Percentiles rank a stretch among this genome's conserved stretches.
Evolutionary conservation across 192 early-diverging fungal genomes (phyloP).

Genomic region (Backusella australiensis): DNA sequence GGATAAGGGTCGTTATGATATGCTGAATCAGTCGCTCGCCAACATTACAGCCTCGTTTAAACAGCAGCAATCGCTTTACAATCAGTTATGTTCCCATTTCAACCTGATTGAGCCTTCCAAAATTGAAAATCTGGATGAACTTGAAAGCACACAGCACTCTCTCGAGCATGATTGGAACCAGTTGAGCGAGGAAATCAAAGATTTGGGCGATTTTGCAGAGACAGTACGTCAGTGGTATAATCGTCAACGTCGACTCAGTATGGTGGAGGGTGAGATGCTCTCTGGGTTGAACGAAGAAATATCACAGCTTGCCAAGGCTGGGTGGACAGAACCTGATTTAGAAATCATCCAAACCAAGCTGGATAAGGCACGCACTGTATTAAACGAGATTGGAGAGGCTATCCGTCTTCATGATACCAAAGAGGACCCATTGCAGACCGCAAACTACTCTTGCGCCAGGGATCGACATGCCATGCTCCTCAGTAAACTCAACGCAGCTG

Average conservation of each 20-base stretch:
- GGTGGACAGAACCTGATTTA: conserved; percentile 6
- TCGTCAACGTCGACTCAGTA: conserved; percentile 22
- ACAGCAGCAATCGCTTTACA: neutral
- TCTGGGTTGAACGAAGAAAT: conserved; percentile 5
- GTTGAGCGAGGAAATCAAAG: conserved; percentile 11
- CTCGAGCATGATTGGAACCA: conserved; percentile 21
- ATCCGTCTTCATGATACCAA: neutral
- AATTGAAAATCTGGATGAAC: conserved; percentile 14
- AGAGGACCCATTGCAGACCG: conserved; percentile 26
- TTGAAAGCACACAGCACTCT: neutral
- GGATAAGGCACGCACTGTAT: neutral
- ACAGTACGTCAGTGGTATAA: conserved; percentile 28
- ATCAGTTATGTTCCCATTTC: conserved; percentile 14
- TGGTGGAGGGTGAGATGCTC: conserved; percentile 15
- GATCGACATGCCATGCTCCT: conserved; percentile 11
- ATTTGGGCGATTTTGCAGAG: conserved; percentile 13
- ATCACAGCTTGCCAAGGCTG: neutral
- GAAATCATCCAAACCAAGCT: conserved; percentile 9
- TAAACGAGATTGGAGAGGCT: neutral
- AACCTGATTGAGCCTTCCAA: conserved; percentile 11
- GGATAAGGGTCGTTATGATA: conserved; percentile 19
- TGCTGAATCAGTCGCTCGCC: neutral
- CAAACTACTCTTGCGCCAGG: conserved; percentile 25
- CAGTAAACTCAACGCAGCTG: neutral
- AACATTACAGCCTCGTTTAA: neutral